Conservation (phyloP, 768 basidiomycete species). For the Ephemerocybe angulata region DNA sequence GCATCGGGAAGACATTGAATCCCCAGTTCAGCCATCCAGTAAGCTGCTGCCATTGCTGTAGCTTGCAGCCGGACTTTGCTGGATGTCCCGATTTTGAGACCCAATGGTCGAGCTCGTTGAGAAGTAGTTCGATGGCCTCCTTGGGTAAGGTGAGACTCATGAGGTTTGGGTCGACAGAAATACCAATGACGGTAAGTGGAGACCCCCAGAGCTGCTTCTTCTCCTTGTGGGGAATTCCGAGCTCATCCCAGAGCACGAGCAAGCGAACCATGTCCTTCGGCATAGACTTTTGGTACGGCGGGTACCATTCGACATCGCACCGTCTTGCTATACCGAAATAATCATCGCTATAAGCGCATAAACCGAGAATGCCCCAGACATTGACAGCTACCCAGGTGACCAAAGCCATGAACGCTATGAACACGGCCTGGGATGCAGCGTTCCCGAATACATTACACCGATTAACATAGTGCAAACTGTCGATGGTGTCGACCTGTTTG, state of each 20-base stretch:
- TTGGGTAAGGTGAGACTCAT: too few relatives aligned
- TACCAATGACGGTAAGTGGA: too few relatives aligned
- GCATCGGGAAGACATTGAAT: too few relatives aligned
- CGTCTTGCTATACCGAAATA: conserved; percentile 19
- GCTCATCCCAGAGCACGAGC: conserved; percentile 34
- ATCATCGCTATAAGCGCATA: conserved; percentile 36
- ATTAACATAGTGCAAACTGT: conserved; percentile 22
- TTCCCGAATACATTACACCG: conserved; percentile 23
- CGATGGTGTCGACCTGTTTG: conserved; percentile 31
- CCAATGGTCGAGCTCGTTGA: too few relatives aligned
- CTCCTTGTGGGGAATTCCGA: conserved; percentile 36
- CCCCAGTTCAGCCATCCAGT: too few relatives aligned
- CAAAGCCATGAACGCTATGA: conserved; percentile 27
- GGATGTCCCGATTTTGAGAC: too few relatives aligned
- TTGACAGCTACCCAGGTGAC: conserved; percentile 34
- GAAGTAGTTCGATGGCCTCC: too few relatives aligned
- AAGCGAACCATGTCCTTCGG: conserved; percentile 30
- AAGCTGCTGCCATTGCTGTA: too few relatives aligned
- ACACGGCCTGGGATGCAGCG: conserved; percentile 18
- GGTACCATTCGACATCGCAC: conserved; percentile 21
- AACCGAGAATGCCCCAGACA: conserved; percentile 12
- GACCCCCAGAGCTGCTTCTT: conserved; percentile 43
- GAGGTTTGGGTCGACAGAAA: too few relatives aligned
- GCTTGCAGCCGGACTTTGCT: too few relatives aligned
- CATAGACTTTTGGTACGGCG: conserved; percentile 21